Conservation (phyloP, 164 flowering plant species). For the Umbellularia californica region DNA sequence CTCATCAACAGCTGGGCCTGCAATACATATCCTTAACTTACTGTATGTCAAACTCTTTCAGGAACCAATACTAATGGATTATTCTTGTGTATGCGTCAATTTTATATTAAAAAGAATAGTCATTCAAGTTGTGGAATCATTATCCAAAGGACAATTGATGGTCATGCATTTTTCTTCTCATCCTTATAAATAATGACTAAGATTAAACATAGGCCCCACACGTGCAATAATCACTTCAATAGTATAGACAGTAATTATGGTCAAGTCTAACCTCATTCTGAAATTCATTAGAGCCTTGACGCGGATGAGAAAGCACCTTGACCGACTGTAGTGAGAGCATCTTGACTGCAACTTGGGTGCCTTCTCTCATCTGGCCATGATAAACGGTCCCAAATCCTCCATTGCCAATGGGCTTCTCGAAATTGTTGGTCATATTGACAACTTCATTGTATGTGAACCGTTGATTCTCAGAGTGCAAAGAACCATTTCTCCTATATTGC, state of each 20-base stretch:
- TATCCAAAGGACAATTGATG: no score
- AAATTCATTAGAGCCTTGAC: conserved; percentile 37
- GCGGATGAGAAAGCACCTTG: conserved; percentile 13
- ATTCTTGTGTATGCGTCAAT: no score
- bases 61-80: no score
- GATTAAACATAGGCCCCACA: no score
- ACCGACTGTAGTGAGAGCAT: conserved; percentile 33
- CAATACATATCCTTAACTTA: neutral
- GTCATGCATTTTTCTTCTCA: no score
- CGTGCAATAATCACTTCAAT: no score
- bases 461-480: conserved; percentile 8
- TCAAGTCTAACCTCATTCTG: conserved; percentile 31
- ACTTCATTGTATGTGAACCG: conserved; percentile 33
- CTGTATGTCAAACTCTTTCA: neutral
- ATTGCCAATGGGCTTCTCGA: conserved; percentile 31
- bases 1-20: conserved; percentile 40
- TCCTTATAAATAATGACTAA: no score
- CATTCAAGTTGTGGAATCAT: no score
- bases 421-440: conserved; percentile 35
- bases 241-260: no score
- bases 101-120: no score
- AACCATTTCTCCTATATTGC: neutral
- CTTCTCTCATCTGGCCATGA: conserved; percentile 31
- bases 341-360: conserved; percentile 43
- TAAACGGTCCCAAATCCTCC: conserved; percentile 53